Conservation (phyloP, 768 basidiomycete species). For the Ephemerocybe angulata region DNA sequence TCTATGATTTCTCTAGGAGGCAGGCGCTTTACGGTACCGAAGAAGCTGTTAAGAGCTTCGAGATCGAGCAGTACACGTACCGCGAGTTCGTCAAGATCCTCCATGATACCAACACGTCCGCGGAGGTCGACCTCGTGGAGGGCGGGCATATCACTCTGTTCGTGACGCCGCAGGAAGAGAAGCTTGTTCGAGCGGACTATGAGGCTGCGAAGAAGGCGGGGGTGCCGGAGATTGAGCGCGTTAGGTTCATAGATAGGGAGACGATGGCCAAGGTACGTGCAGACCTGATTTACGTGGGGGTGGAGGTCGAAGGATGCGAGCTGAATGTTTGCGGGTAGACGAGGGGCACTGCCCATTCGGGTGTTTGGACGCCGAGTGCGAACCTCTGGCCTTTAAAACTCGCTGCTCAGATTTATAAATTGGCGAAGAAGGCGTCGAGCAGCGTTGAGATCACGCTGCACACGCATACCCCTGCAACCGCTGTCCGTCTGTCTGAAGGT, state of each 20-base stretch:
- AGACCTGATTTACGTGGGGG: slow-evolving; percentile 10
- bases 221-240: slow-evolving; percentile 32
- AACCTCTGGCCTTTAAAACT: slow-evolving; percentile 83
- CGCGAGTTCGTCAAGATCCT: slow-evolving; percentile 48
- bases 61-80: slow-evolving; percentile 57
- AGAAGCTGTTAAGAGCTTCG: slow-evolving; percentile 52
- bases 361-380: slow-evolving; percentile 45
- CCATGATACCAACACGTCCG: slow-evolving; percentile 35
- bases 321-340: slow-evolving; percentile 20
- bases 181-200: slow-evolving; percentile 40
- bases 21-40: slow-evolving; percentile 40
- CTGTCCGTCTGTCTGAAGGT: slow-evolving; percentile 25
- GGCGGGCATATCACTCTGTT: slow-evolving; percentile 54
- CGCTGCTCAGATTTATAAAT: slow-evolving; percentile 57
- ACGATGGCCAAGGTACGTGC: slow-evolving; percentile 49
- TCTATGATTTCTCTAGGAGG: slow-evolving; percentile 41
- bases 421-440: slow-evolving; percentile 11
- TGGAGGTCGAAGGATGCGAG: background rate
- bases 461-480: slow-evolving; percentile 69
- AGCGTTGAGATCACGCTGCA: slow-evolving; percentile 52
- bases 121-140: slow-evolving; percentile 58
- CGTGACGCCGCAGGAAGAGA: slow-evolving; percentile 44
- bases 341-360: slow-evolving; percentile 51
- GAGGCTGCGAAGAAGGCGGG: slow-evolving; percentile 53
- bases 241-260: slow-evolving; percentile 44